These are phyloP conservation scores for Davidsoniella neocaledoniae DNA, from an alignment of 2,329 filamentous ascomycete genomes.

Conservation along the genomic window DNA sequence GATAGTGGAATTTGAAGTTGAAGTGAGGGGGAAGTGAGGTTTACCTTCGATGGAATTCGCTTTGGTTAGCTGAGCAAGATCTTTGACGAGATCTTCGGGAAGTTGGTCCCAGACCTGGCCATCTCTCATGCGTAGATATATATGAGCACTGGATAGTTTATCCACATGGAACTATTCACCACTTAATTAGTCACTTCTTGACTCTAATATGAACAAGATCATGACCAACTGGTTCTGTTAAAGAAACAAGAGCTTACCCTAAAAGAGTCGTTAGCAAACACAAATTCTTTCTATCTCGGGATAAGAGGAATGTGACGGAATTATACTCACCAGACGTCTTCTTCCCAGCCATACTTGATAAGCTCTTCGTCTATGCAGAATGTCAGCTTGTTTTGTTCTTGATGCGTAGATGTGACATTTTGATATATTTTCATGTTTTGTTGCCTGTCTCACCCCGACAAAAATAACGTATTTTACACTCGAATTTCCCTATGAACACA, in stretches of 20 bases:
- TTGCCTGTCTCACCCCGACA: neutral
- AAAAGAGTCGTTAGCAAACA: neutral
- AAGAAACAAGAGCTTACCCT: neutral
- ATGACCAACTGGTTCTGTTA: neutral
- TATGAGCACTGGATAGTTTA: slow-evolving; percentile 90
- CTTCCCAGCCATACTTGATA: slow-evolving; percentile 85
- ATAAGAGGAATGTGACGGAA: slow-evolving; percentile 2
- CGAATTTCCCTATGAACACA: no score
- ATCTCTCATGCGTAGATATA: slow-evolving; percentile 74
- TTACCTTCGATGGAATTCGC: slow-evolving; percentile 93
- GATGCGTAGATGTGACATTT: neutral
- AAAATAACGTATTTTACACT: neutral
- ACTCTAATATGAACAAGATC: neutral
- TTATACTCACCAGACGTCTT: slow-evolving; percentile 69
- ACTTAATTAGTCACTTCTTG: neutral
- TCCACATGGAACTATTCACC: slow-evolving; percentile 72
- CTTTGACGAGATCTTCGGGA: slow-evolving; percentile 54
- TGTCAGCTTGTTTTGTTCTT: neutral
- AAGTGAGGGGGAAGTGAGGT: neutral
- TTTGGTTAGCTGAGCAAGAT: slow-evolving; percentile 95
- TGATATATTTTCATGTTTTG: no score
- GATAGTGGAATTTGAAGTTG: neutral
- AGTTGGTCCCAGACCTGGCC: slow-evolving; percentile 74
- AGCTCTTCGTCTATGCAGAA: slow-evolving; percentile 67
- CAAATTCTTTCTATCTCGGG: neutral